Conservation (phyloP, 2,329 filamentous ascomycete genomes). For the Colletotrichum plurivorum region DNA sequence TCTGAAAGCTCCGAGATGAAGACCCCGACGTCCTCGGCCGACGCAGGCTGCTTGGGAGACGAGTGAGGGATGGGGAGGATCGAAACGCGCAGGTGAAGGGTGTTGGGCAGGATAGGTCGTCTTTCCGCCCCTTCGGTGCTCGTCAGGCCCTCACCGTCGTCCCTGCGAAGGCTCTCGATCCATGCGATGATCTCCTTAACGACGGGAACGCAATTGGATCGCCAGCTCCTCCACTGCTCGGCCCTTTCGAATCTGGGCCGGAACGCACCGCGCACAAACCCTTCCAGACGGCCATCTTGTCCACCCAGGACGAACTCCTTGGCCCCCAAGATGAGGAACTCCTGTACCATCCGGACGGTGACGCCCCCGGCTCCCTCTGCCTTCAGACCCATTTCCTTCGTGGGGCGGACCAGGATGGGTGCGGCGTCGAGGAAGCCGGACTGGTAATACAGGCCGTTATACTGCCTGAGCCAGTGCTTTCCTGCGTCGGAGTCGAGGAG, state of each 20-base stretch:
- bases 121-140: not conserved
- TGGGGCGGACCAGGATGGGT: not conserved
- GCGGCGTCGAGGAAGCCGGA: conserved; percentile 20
- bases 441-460: conserved; percentile 5
- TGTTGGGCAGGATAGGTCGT: conserved; percentile 36
- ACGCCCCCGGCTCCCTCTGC: not conserved
- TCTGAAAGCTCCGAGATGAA: conserved; percentile 32
- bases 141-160: not conserved
- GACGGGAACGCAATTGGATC: conserved; percentile 43
- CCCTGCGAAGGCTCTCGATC: conserved; percentile 36
- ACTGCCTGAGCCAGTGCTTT: conserved; percentile 49
- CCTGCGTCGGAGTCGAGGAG: conserved; percentile 48
- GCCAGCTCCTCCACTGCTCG: conserved; percentile 30
- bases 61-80: conserved; percentile 40
- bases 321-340: not conserved
- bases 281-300: not conserved
- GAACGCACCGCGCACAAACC: not conserved
- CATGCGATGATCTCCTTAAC: conserved; percentile 39
- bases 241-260: conserved; percentile 20
- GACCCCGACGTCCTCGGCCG: not conserved
- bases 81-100: conserved; percentile 37
- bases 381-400: not conserved
- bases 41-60: not conserved
- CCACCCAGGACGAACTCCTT: not conserved
- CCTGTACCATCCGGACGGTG: not conserved